phyloP scores from a whole-genome alignment of 345 rosid genomes.

The Hibiscus syriacus region DNA sequence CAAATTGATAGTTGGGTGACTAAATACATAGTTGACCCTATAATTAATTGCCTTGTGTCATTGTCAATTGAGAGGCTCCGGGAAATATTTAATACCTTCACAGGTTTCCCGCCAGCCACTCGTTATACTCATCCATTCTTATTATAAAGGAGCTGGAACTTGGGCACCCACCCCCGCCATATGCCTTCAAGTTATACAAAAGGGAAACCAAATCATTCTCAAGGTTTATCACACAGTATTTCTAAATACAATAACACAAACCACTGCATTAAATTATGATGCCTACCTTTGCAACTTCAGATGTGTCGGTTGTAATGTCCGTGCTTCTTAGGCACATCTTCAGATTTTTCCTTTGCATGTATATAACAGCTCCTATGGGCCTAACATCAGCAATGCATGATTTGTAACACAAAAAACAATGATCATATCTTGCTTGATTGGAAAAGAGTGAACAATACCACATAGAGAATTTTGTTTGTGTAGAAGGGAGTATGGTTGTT shows the following conservation, averaged over 20 bases:
- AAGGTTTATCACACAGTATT: neutral
- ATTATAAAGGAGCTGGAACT: slow-evolving; percentile 78
- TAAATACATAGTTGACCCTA: too few relatives aligned
- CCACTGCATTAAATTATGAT: neutral
- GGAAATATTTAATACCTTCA: slow-evolving; percentile 11
- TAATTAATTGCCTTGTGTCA: neutral
- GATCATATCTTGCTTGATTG: neutral
- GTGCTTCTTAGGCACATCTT: slow-evolving; percentile 83
- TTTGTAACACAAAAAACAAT: neutral
- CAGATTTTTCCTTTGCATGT: slow-evolving; percentile 64
- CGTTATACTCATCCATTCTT: slow-evolving; percentile 82
- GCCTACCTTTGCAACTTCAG: slow-evolving; percentile 79
- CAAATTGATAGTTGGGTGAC: too few relatives aligned
- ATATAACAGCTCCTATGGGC: slow-evolving; percentile 77
- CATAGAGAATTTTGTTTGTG: neutral
- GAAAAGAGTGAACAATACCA: neutral
- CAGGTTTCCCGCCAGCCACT: slow-evolving; percentile 41
- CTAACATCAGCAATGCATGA: slow-evolving; percentile 29
- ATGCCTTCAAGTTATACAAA: slow-evolving; percentile 46
- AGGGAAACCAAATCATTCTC: neutral
- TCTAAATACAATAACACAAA: neutral
- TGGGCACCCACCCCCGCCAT: slow-evolving; percentile 76
- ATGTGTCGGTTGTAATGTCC: slow-evolving; percentile 53
- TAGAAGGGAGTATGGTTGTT: neutral
- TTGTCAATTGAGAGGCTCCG: neutral